These are phyloP conservation scores for Ceratocystiopsis sp. DNA, from an alignment of 2,329 filamentous ascomycete genomes.

Conservation along the genomic window DNA sequence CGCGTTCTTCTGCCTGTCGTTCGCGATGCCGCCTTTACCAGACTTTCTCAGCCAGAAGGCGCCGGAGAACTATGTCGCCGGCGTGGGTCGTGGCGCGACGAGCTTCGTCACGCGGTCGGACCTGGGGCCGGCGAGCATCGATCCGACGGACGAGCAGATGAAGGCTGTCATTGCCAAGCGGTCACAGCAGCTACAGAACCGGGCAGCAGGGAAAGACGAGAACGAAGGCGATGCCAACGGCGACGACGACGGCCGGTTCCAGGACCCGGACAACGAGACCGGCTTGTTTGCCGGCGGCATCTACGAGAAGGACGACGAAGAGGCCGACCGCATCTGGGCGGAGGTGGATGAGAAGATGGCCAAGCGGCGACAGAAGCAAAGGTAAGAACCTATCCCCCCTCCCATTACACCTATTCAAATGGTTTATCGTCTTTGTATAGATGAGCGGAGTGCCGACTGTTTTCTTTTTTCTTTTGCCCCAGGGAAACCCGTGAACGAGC, in stretches of 20 bases:
- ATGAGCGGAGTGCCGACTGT: conserved; percentile 62
- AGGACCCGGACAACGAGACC: conserved; percentile 94
- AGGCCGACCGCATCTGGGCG: conserved; percentile 90
- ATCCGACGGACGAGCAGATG: conserved; percentile 93
- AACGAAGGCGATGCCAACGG: conserved; percentile 55
- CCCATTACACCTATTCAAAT: conserved; percentile 18
- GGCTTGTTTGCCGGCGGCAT: conserved; percentile 89
- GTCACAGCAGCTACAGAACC: conserved; percentile 52
- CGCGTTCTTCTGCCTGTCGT: background rate
- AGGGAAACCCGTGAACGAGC: conserved; percentile 89
- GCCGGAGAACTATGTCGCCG: conserved; percentile 81
- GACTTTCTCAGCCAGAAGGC: conserved; percentile 82
- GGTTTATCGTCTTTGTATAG: conserved; percentile 52
- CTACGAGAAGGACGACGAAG: conserved; percentile 95
- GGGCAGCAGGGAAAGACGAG: conserved; percentile 39
- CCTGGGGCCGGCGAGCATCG: conserved; percentile 84
- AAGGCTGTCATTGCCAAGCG: conserved; percentile 93
- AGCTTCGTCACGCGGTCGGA: conserved; percentile 97
- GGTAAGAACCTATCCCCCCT: conserved; percentile 36
- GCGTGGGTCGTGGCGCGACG: conserved; percentile 91
- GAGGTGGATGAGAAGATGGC: conserved; percentile 97
- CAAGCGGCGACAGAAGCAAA: conserved; percentile 65
- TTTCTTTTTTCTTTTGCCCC: conserved; percentile 17
- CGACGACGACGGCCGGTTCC: conserved; percentile 46
- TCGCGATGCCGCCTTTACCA: conserved; percentile 30